These are phyloP conservation scores for Thymus quinquecostatus DNA, from an alignment of 257 asterid species.

Conservation along the genomic window DNA sequence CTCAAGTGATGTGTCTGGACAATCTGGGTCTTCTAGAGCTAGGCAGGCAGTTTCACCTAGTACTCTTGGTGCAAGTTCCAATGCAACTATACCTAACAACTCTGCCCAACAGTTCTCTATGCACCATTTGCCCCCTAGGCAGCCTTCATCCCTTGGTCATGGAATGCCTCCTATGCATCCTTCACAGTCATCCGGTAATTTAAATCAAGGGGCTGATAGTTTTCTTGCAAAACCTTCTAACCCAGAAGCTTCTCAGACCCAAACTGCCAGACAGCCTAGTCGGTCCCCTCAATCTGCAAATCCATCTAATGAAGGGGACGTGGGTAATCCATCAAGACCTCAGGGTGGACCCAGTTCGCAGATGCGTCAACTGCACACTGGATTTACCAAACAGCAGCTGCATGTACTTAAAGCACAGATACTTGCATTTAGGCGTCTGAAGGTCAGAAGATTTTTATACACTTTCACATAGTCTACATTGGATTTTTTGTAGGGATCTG, in stretches of 20 bases:
- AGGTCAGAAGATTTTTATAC: slow-evolving; percentile 57
- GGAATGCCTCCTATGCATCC: slow-evolving; percentile 66
- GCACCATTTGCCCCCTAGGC: slow-evolving; percentile 77
- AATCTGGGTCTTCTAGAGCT: slow-evolving; percentile 80
- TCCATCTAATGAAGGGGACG: slow-evolving; percentile 68
- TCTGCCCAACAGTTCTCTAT: slow-evolving; percentile 65
- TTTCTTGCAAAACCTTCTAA: slow-evolving; percentile 51
- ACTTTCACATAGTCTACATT: slow-evolving; percentile 17
- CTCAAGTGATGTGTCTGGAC: slow-evolving; percentile 81
- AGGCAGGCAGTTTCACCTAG: slow-evolving; percentile 69
- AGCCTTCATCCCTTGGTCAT: slow-evolving; percentile 57
- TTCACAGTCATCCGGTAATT: slow-evolving; percentile 52
- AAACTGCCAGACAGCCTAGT: slow-evolving; percentile 55
- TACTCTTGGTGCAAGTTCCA: slow-evolving; percentile 49
- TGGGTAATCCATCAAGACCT: slow-evolving; percentile 55
- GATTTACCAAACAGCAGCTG: slow-evolving; percentile 92
- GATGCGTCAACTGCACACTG: slow-evolving; percentile 52
- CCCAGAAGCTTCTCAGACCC: slow-evolving; percentile 64
- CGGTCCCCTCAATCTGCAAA: slow-evolving; percentile 60
- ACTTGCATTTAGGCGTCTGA: slow-evolving; percentile 96
- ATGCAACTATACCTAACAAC: slow-evolving; percentile 47
- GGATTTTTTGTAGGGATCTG: slow-evolving; percentile 26
- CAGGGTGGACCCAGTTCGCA: slow-evolving; percentile 57
- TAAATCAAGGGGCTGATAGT: slow-evolving; percentile 71
- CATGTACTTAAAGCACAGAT: slow-evolving; percentile 98